phyloP scores from a whole-genome alignment of 2,329 filamentous ascomycete genomes.

The Ophiostoma ulmi region DNA sequence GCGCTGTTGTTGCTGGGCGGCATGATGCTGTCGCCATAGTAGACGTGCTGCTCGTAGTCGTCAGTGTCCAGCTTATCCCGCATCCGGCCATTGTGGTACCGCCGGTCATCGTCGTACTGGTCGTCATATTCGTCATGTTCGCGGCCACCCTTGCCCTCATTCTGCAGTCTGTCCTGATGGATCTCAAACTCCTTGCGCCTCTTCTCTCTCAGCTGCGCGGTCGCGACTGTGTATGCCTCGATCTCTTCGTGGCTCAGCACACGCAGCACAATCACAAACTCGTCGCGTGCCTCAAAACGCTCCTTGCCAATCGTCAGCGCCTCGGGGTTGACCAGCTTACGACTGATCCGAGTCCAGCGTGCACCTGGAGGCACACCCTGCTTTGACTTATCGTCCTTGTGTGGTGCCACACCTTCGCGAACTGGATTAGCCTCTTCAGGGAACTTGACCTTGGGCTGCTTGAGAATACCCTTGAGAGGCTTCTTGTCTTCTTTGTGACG shows the following conservation, averaged over 20 bases:
- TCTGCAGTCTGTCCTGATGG: conserved; percentile 23
- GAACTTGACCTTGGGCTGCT: conserved; percentile 74
- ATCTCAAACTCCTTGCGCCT: conserved; percentile 39
- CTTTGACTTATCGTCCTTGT: conserved; percentile 75
- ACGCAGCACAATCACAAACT: conserved; percentile 87
- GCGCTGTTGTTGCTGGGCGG: conserved; percentile 9
- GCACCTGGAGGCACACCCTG: conserved; percentile 67
- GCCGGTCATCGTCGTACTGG: conserved; percentile 27
- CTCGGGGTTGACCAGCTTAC: conserved; percentile 82
- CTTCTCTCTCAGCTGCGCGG: conserved; percentile 64
- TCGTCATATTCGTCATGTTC: conserved; percentile 31
- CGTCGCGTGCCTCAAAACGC: conserved; percentile 83
- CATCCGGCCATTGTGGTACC: conserved; percentile 32
- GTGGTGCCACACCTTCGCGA: conserved; percentile 85
- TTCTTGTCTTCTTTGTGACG: conserved; percentile 42
- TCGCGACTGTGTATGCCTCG: conserved; percentile 76
- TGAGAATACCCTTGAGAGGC: conserved; percentile 80
- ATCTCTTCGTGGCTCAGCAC: conserved; percentile 88
- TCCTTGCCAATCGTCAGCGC: conserved; percentile 83
- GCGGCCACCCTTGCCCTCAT: conserved; percentile 30
- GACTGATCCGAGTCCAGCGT: conserved; percentile 88
- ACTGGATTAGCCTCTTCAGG: conserved; percentile 80
- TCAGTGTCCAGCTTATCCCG: conserved; percentile 15
- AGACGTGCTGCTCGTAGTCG: conserved; percentile 1
- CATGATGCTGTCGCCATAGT: conserved; percentile 14